phyloP scores from a whole-genome alignment of 2,329 filamentous ascomycete genomes.

The Botrytis tulipae region DNA sequence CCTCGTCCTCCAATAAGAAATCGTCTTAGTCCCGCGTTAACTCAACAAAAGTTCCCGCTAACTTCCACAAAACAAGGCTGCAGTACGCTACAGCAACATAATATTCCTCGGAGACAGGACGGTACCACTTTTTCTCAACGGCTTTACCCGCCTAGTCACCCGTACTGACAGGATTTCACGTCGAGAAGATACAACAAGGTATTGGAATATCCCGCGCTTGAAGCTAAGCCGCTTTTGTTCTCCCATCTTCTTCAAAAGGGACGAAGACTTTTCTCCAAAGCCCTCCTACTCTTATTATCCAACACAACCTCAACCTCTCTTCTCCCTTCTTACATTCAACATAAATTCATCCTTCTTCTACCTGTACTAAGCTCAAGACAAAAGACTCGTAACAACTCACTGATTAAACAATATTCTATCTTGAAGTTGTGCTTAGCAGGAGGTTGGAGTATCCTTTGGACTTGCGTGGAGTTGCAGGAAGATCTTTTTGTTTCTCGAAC shows the following conservation, averaged over 20 bases:
- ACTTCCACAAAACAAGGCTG: not conserved
- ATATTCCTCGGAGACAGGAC: not conserved
- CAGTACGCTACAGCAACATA: not conserved
- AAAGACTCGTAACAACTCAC: not conserved
- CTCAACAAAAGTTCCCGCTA: not conserved
- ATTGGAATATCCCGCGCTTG: not conserved
- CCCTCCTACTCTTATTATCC: slow-evolving; percentile 3
- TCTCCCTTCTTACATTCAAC: not conserved
- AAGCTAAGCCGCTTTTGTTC: not conserved
- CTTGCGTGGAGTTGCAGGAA: not conserved
- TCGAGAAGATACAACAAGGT: not conserved
- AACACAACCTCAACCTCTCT: not conserved
- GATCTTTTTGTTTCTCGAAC: not conserved
- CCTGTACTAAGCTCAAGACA: not conserved
- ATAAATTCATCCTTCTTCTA: not conserved
- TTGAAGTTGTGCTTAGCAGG: not conserved
- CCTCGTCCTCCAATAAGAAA: not conserved
- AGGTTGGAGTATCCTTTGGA: not conserved
- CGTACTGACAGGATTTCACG: not conserved
- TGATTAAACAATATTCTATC: not conserved
- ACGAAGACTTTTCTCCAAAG: not conserved
- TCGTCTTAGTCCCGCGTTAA: not conserved
- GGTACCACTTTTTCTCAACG: not conserved
- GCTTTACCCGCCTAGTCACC: not conserved
- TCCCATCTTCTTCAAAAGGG: not conserved